These are phyloP conservation scores for Thelephora ganbajun DNA, from an alignment of 768 basidiomycete genomes.

Conservation along the genomic window DNA sequence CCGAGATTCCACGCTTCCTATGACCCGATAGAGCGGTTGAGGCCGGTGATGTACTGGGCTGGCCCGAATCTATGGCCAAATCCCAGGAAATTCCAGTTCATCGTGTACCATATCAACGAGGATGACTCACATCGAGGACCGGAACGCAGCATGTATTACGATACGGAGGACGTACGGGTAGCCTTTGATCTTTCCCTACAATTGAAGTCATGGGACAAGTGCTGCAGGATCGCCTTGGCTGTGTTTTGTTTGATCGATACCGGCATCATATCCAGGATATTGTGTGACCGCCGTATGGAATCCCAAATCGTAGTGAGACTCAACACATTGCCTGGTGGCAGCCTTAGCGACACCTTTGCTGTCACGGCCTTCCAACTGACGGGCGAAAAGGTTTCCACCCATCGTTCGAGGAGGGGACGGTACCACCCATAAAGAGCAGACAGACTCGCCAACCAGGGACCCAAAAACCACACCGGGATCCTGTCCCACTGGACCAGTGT, in stretches of 20 bases:
- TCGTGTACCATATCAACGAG: too few species aligned
- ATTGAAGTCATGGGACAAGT: constrained; percentile 95
- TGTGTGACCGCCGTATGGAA: constrained; percentile 96
- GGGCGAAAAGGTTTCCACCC: constrained; percentile 97
- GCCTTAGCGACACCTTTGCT: too few species aligned
- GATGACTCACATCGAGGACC: too few species aligned
- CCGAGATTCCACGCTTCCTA: too few species aligned
- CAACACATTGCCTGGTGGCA: constrained; percentile 98
- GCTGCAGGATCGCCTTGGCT: constrained; percentile 98
- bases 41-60: too few species aligned
- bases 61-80: too few species aligned
- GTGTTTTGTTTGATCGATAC: constrained; percentile 99
- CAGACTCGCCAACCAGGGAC: constrained; percentile 99
- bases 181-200: too few species aligned
- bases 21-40: too few species aligned
- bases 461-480: constrained; percentile 99
- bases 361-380: too few species aligned
- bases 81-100: too few species aligned
- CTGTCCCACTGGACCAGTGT: constrained; percentile 98
- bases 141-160: too few species aligned
- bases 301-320: constrained; percentile 97
- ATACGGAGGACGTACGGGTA: too few species aligned
- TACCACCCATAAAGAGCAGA: constrained; percentile 99
- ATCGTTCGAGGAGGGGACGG: constrained; percentile 95
- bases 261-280: constrained; percentile 99